Conservation (phyloP, 257 asterid species). For the Thymus quinquecostatus region DNA sequence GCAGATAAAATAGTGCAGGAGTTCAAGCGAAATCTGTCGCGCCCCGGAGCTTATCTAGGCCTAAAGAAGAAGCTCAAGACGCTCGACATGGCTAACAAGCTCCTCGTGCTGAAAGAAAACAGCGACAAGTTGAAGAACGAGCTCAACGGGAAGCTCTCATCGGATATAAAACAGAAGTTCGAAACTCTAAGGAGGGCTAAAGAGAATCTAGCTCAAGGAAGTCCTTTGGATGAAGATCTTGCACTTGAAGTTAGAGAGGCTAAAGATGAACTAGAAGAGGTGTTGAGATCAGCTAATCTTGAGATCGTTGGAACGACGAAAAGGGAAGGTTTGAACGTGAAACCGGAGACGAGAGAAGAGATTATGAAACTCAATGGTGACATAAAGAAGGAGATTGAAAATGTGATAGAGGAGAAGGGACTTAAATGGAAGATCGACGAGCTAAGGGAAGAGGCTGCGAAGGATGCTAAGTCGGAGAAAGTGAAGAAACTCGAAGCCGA, state of each 20-base stretch:
- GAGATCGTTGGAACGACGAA: constrained; percentile 40
- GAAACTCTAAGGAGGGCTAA: constrained; percentile 37
- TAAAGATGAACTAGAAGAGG: constrained; percentile 41
- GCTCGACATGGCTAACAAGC: constrained; percentile 36
- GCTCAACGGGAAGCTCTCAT: constrained; percentile 48
- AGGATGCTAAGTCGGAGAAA: constrained; percentile 42
- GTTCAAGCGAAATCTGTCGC: constrained; percentile 46
- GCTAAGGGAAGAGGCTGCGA: constrained; percentile 40
- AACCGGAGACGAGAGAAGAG: constrained; percentile 42
- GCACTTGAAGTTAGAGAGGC: constrained; percentile 36
- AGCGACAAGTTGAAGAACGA: constrained; percentile 48
- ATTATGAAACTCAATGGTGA: constrained; percentile 39
- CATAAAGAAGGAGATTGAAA: constrained; percentile 44
- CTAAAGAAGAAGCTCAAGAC: constrained; percentile 50
- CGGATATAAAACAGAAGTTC: constrained; percentile 42
- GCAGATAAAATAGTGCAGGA: constrained; percentile 47
- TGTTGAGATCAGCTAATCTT: constrained; percentile 48
- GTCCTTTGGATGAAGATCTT: constrained; percentile 39
- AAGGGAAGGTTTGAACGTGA: constrained; percentile 12
- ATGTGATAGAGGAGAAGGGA: constrained; percentile 32
- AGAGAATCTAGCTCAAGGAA: constrained; percentile 38
- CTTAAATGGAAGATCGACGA: constrained; percentile 44
- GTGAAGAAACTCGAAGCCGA: constrained; percentile 48
- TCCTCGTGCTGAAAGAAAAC: constrained; percentile 45
- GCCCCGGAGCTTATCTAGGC: constrained; percentile 50